Evolutionary conservation across 2,329 filamentous ascomycete species (phyloP).

Genomic region (Cladosporium sp.): DNA sequence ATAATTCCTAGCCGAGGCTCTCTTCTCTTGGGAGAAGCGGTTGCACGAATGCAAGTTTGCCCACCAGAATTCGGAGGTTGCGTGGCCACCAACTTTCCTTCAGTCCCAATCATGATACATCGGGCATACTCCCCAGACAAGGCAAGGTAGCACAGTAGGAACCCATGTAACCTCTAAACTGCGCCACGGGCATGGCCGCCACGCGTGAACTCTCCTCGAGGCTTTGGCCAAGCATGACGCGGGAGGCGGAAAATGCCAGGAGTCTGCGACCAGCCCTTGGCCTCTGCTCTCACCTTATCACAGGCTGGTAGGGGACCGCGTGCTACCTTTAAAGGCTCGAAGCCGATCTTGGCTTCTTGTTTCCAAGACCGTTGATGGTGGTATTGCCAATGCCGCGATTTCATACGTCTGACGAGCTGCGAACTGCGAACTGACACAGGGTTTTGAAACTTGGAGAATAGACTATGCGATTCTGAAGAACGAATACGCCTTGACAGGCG

Average conservation of each 20-base stretch:
- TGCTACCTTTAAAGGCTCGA: conserved; percentile 7
- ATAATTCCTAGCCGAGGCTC: neutral
- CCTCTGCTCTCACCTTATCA: conserved; percentile 14
- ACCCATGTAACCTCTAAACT: neutral
- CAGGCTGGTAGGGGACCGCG: conserved; percentile 3
- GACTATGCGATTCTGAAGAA: neutral
- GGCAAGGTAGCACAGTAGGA: neutral
- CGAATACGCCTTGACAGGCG: neutral
- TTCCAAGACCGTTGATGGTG: neutral
- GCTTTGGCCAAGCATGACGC: conserved; percentile 9
- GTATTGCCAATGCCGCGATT: neutral
- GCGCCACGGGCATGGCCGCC: conserved; percentile 1
- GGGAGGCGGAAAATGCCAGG: conserved; percentile 11
- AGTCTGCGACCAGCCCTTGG: neutral
- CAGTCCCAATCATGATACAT: neutral
- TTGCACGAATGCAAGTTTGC: neutral
- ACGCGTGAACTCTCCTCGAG: conserved; percentile 1
- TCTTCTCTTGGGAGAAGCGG: neutral
- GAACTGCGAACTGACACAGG: neutral
- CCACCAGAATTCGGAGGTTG: neutral
- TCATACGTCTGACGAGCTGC: neutral
- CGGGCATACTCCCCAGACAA: neutral
- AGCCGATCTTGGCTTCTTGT: conserved; percentile 10
- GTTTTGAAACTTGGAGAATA: neutral
- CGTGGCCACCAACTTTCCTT: neutral